Percentiles rank a stretch among this genome's conserved stretches.
phyloP scores from a whole-genome alignment of 768 basidiomycete genomes.

The Infundibulicybe gibba region DNA sequence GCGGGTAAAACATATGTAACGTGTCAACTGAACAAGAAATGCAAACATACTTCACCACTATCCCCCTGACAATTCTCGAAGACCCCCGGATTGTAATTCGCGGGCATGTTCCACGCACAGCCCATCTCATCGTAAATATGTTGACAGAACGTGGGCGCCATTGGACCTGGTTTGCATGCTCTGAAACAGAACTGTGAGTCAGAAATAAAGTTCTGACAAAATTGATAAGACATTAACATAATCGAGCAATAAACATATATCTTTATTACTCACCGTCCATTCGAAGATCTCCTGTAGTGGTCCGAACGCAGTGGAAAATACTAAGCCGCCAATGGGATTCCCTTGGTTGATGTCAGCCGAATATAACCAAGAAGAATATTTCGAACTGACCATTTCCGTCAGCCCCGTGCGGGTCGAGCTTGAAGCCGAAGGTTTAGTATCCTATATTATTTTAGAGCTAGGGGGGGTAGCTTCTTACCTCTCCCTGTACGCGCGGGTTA shows the following conservation, averaged over 20 bases:
- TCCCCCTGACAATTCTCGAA: constrained; percentile 55
- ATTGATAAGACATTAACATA: neutral
- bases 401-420: constrained; percentile 70
- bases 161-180: constrained; percentile 52
- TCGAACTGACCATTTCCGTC: constrained; percentile 42
- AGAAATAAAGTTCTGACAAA: constrained; percentile 55
- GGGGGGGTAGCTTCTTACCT: constrained; percentile 1
- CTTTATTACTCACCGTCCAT: constrained; percentile 58
- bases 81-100: constrained; percentile 36
- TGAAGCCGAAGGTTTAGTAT: constrained; percentile 9
- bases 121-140: constrained; percentile 58
- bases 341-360: constrained; percentile 20
- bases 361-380: neutral
- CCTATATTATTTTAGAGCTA: neutral
- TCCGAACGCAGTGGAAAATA: constrained; percentile 73
- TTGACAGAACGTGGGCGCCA: constrained; percentile 52
- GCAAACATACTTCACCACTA: constrained; percentile 36
- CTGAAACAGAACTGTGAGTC: constrained; percentile 67
- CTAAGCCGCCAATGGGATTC: constrained; percentile 62
- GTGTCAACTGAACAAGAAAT: constrained; percentile 1
- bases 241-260: neutral
- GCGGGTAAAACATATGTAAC: neutral
- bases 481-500: constrained; percentile 3
- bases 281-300: constrained; percentile 56
- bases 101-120: constrained; percentile 62